Evolutionary conservation across 1,284 basidiomycete genomes (phyloP).

Genomic region (Hymenochaete sp.): DNA sequence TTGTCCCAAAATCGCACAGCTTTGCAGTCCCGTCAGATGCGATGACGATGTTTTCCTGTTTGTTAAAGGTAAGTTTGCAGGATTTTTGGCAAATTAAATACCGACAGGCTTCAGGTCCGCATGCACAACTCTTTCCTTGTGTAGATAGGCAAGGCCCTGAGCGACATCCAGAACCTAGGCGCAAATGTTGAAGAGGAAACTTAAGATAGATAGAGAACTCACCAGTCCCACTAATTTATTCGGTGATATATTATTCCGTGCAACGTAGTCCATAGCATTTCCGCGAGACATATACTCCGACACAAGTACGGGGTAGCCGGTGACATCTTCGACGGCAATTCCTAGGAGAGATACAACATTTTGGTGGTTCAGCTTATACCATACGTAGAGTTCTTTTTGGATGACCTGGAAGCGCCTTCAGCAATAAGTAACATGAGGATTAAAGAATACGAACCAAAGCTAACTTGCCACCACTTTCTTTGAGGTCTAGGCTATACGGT

Average conservation of each 20-base stretch:
- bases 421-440: too few relatives aligned
- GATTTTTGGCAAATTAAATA: not conserved
- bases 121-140: not conserved
- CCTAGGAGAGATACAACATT: conserved; percentile 12
- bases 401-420: too few relatives aligned
- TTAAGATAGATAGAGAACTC: too few relatives aligned
- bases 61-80: too few relatives aligned
- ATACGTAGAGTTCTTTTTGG: conserved; percentile 7
- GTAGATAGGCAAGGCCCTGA: conserved; percentile 3
- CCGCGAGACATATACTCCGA: conserved; percentile 9
- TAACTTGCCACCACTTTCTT: too few relatives aligned
- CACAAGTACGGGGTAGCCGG: not conserved
- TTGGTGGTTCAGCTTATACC: conserved; percentile 7
- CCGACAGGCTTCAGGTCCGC: conserved; percentile 6
- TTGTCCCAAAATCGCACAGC: conserved; percentile 9
- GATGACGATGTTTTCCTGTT: conserved; percentile 9
- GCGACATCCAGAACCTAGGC: conserved; percentile 3
- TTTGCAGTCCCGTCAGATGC: not conserved
- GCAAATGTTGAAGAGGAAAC: too few relatives aligned
- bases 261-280: not conserved
- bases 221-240: not conserved
- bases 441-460: too few relatives aligned
- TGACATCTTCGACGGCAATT: not conserved
- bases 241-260: not conserved
- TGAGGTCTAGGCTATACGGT: too few relatives aligned